phyloP scores from a whole-genome alignment of 768 basidiomycete species.

The Boletus eberwhitei region DNA sequence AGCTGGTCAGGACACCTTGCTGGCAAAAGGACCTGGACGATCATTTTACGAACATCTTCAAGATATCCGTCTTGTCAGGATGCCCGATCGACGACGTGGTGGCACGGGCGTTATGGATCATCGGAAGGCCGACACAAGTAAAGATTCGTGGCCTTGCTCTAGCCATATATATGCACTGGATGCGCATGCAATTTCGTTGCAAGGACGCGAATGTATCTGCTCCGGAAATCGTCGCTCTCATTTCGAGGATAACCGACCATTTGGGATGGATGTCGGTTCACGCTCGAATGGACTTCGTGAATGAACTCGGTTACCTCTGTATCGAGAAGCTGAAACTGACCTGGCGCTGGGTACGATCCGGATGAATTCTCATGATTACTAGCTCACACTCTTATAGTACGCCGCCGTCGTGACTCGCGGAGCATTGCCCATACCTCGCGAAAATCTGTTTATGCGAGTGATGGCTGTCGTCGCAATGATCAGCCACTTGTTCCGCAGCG shows the following conservation, averaged over 20 bases:
- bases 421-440: neutral
- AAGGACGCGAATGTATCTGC: slow-evolving; percentile 7
- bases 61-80: slow-evolving; percentile 2
- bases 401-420: neutral
- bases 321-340: slow-evolving; percentile 10
- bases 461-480: slow-evolving; percentile 17
- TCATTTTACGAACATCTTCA: slow-evolving; percentile 14
- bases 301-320: slow-evolving; percentile 9
- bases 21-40: slow-evolving; percentile 17
- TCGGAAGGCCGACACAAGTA: slow-evolving; percentile 8
- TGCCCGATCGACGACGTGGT: slow-evolving; percentile 8
- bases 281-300: slow-evolving; percentile 8
- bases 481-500: slow-evolving; percentile 11
- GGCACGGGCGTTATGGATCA: slow-evolving; percentile 6
- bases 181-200: slow-evolving; percentile 10
- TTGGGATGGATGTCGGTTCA: slow-evolving; percentile 6
- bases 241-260: slow-evolving; percentile 2
- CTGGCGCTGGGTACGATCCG: slow-evolving; percentile 16
- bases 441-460: slow-evolving; percentile 11
- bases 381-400: slow-evolving; percentile 13
- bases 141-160: slow-evolving; percentile 12
- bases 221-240: slow-evolving; percentile 2
- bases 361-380: neutral
- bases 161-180: slow-evolving; percentile 14
- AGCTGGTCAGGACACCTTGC: neutral